Percentiles rank a stretch among this genome's conserved stretches.
These are phyloP conservation scores for Pulicaria dysenterica DNA, from an alignment of 129 eudicot species.

Conservation along the genomic window DNA sequence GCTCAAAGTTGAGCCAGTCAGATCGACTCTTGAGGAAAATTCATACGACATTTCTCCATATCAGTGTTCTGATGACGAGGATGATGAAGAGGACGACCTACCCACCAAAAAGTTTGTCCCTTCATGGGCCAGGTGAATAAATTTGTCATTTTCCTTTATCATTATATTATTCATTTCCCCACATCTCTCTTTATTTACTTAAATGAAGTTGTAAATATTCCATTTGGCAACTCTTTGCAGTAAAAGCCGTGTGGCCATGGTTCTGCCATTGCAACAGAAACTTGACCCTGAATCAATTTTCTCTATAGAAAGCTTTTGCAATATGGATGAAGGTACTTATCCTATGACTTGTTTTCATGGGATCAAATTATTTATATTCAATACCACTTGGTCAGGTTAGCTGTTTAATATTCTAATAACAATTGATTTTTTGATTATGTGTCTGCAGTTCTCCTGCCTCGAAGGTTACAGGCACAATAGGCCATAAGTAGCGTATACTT, in stretches of 20 bases:
- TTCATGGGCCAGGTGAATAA: constrained; percentile 85
- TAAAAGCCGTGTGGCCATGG: constrained; percentile 53
- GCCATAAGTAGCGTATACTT: neutral
- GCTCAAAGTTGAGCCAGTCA: constrained; percentile 27
- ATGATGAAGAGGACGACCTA: constrained; percentile 71
- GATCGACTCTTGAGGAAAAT: constrained; percentile 43
- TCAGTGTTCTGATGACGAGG: constrained; percentile 82
- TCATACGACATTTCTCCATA: constrained; percentile 96
- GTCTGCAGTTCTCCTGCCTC: constrained; percentile 73
- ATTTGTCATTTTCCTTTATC: neutral
- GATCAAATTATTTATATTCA: neutral
- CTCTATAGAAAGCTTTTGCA: constrained; percentile 70
- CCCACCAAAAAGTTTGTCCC: constrained; percentile 70
- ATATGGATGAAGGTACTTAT: constrained; percentile 74
- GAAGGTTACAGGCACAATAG: constrained; percentile 44
- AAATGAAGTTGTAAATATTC: neutral
- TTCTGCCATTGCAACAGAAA: constrained; percentile 55
- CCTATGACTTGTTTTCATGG: neutral
- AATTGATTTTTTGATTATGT: constrained; percentile 15
- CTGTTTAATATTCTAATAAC: neutral
- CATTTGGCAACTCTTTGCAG: constrained; percentile 49
- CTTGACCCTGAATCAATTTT: constrained; percentile 64
- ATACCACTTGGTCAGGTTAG: no score
- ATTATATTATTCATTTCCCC: neutral
- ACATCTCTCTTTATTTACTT: neutral